Evolutionary conservation across 768 basidiomycete genomes (phyloP).

Genomic region (Lactarius deliciosus): DNA sequence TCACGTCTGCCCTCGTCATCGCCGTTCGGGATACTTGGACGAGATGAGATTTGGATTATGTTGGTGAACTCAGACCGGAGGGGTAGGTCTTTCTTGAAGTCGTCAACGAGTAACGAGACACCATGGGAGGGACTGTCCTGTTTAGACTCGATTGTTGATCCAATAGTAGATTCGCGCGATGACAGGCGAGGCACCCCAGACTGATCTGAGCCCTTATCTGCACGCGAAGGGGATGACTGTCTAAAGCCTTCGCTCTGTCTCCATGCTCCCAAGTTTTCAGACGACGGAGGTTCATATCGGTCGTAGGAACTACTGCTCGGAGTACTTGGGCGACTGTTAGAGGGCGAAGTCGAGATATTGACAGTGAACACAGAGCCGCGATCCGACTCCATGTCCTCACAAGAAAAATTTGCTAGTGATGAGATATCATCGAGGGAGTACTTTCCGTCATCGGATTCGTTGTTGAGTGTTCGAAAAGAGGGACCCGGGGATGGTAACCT

Average conservation of each 20-base stretch:
- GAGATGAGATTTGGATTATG: not conserved
- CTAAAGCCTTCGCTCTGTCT: constrained; percentile 48
- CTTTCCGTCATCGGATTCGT: not conserved
- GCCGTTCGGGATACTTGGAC: not conserved
- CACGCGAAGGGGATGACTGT: constrained; percentile 55
- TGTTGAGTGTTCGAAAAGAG: not conserved
- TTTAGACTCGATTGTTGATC: not conserved
- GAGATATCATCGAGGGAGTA: not conserved
- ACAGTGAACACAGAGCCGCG: not conserved
- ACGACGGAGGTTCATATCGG: constrained; percentile 51
- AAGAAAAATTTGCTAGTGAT: not conserved
- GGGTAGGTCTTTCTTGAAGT: not conserved
- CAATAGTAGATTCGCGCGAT: not conserved
- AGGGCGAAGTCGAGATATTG: constrained; percentile 41
- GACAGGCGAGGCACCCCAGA: constrained; percentile 50
- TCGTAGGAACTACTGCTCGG: constrained; percentile 49
- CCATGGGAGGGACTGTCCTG: not conserved
- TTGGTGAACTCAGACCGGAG: not conserved
- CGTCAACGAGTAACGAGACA: not conserved
- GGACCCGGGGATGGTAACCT: not conserved
- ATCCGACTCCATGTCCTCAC: not conserved
- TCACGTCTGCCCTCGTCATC: not conserved
- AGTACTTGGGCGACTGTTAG: constrained; percentile 57
- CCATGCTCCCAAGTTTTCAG: constrained; percentile 52
- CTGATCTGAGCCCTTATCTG: constrained; percentile 40